Evolutionary conservation across 805 yeast genomes (phyloP).

Genomic region (Lachancea waltii): DNA sequence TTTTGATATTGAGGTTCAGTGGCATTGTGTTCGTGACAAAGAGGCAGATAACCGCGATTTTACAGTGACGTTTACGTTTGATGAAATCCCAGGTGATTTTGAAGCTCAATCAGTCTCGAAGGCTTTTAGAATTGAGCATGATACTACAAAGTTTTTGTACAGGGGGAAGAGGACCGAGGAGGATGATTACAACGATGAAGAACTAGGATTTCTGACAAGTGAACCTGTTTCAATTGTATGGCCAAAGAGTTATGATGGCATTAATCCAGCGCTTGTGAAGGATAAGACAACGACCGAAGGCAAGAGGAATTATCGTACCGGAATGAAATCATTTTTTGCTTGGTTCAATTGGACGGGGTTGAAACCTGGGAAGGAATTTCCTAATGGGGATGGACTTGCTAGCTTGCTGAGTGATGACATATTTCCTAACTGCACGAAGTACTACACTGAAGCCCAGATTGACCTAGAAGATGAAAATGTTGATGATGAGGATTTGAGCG

Average conservation of each 20-base stretch:
- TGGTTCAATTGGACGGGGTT: slow-evolving; percentile 84
- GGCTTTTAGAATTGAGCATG: slow-evolving; percentile 40
- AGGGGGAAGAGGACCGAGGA: slow-evolving; percentile 15
- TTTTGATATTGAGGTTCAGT: slow-evolving; percentile 54
- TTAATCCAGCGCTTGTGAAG: slow-evolving; percentile 49
- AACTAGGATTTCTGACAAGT: slow-evolving; percentile 51
- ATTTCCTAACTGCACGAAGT: slow-evolving; percentile 78
- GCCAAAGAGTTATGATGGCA: slow-evolving; percentile 56
- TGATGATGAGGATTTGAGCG: slow-evolving; percentile 38
- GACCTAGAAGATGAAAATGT: slow-evolving; percentile 54
- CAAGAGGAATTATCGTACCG: slow-evolving; percentile 55
- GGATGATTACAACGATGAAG: slow-evolving; percentile 38
- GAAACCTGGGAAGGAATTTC: slow-evolving; percentile 69
- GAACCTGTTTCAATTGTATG: slow-evolving; percentile 52
- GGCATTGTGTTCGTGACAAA: slow-evolving; percentile 36
- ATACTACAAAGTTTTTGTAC: slow-evolving; percentile 14
- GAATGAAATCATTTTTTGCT: slow-evolving; percentile 80
- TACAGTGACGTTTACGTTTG: slow-evolving; percentile 53
- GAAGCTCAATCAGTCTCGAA: slow-evolving; percentile 57
- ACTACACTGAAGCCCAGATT: slow-evolving; percentile 67
- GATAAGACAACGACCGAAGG: slow-evolving; percentile 42
- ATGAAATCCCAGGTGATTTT: slow-evolving; percentile 41
- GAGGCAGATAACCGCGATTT: slow-evolving; percentile 47
- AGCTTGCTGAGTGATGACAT: slow-evolving; percentile 68
- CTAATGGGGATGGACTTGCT: slow-evolving; percentile 75